Base-by-base conservation (phyloP, 352 stramenopile genomes). In the Pythium coloratum region DNA sequence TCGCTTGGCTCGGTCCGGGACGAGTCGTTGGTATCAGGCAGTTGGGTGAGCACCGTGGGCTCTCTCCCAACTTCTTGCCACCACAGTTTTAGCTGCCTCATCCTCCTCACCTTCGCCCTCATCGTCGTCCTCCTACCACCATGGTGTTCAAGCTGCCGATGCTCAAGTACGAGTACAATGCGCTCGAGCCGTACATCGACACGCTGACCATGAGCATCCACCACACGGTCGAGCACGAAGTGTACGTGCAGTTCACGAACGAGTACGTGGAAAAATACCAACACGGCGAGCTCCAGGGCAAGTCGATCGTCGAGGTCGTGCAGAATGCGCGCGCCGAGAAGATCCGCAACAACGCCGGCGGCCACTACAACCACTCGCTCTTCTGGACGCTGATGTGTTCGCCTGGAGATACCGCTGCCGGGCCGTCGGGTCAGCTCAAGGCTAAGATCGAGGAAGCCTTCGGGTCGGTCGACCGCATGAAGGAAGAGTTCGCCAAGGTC, bases 151-250 rank as follows among this genome's bases (percentile, higher is more conserved):
- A 76, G 57, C 74, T 80, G 13, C 78, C 70, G 20, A 63, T 72
- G 66, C 75, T 84, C 67, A 75, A 75, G 54, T 82, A 86, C 64
- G 71, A 72, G 24, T 84, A 89, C 57, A 83, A 81, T 24, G 76
- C 79, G 13, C 73, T 88, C 34, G 79, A 81, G 64, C 80, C 80
- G 20, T 76, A 78, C 55, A 75, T 88, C 34, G 76, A 78, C 63
- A 78, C 81, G 55, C 58, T 80, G n/a, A 88, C 80, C 24, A 73
- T 88, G 71, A 77, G 65, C 42, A 88, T 86, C 57, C 80, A 88
- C 67, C 80, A 88, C 64, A 72, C 72, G 50, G 73, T 78, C 10
- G 78, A 88, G 54, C 80, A 88, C 67, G 61, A 78, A 30, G 66
- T 76, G n/a, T 78, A 78, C 66, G 66, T 78, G 40, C 59, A 78